Base-by-base conservation (phyloP, 2,329 filamentous ascomycete genomes). In the Calonectria honghensis region DNA sequence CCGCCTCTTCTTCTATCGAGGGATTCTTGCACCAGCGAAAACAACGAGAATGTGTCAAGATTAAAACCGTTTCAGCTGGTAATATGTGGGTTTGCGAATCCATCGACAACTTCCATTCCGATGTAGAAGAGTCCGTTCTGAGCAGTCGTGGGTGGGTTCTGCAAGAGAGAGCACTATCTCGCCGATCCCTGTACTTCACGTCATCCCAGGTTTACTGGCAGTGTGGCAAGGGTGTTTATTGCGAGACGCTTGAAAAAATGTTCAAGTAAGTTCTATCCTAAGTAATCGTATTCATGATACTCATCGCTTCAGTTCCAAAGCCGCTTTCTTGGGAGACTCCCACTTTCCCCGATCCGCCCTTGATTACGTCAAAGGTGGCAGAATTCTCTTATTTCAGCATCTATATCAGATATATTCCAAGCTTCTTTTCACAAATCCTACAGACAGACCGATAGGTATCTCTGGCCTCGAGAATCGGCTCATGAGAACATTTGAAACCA, bases 81-180 rank as follows among this genome's bases (percentile, higher is more conserved):
- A 45, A 14, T 1, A 45, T 64, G 4, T 64, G 37, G 59, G 9
- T 64, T 45, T 64, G 37, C n/a, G 59, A 64, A 29, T 27, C 59
- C 2, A 64, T 64, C 27, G 59, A 64, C 16, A 64, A 64, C 37
- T 64, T 64, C 9, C 59, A 64, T 20, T 45, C 37, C 1, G 59
- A 64, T 24, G 59, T 64, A 5, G 59, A 64, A 45, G 27, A 64
- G 14, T 64, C 59, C 6, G 37, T 45, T 27, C 37, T 64, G 1
- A 64, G 59, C 27, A 64, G 39, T 13, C 59, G 59, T 31, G 59
- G 59, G 10, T 64, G 59, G 59, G 59, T 64, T 45, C 11, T 64
- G 24, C 59, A 64, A 29, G 59, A 64, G 16, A 18, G 59, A 18
- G 59, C 59, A 13, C n/a, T 64, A 10, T 64, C 59, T 31, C 59